A percentile compares a stretch with the other conserved stretches of the same genome.
Evolutionary conservation across 1,284 basidiomycete genomes (phyloP).

Genomic region (Ceraceosorus guamensis): DNA sequence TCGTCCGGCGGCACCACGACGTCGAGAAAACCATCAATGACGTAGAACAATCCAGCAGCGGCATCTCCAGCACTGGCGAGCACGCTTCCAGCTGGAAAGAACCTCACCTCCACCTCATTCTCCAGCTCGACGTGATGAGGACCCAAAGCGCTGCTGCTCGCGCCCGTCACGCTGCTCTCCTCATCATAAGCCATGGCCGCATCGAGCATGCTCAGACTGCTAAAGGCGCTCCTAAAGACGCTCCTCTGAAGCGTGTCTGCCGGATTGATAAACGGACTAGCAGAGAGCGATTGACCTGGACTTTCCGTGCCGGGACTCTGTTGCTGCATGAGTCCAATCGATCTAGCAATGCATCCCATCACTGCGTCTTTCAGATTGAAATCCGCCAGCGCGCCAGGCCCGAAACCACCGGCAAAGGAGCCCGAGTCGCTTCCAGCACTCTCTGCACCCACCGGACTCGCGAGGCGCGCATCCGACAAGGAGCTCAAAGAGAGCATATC

Average conservation of each 20-base stretch:
- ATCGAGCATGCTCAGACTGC: conserved; percentile 65
- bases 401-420: not conserved
- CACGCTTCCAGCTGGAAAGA: conserved; percentile 76
- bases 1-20: conserved; percentile 66
- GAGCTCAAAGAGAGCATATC: not conserved
- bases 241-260: conserved; percentile 21
- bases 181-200: conserved; percentile 45
- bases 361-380: conserved; percentile 89
- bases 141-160: conserved; percentile 12
- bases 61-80: conserved; percentile 83
- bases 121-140: conserved; percentile 59
- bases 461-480: not conserved
- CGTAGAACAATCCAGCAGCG: conserved; percentile 89
- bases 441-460: not conserved
- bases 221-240: conserved; percentile 71
- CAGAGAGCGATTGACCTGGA: conserved; percentile 47
- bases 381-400: conserved; percentile 52
- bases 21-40: conserved; percentile 94
- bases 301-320: conserved; percentile 51
- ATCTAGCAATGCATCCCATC: conserved; percentile 94
- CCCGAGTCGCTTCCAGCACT: not conserved
- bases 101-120: conserved; percentile 91
- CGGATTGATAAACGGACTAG: conserved; percentile 33
- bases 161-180: conserved; percentile 28
- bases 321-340: conserved; percentile 87